Evolutionary conservation across 331 rosid genomes (phyloP).

Genomic region (Cydonia oblonga): DNA sequence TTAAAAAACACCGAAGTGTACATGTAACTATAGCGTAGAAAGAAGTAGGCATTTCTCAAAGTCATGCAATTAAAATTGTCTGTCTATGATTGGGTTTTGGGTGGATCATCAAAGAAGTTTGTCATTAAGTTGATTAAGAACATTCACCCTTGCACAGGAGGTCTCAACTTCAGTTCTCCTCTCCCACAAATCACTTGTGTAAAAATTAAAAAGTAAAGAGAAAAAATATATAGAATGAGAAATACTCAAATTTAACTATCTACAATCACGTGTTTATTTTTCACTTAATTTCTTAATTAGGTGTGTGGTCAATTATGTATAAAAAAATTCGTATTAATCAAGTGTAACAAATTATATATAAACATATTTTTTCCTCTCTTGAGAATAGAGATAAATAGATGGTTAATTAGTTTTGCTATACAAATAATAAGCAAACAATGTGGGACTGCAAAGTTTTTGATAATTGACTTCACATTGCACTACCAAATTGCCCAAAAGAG

Average conservation of each 20-base stretch:
- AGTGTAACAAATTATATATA: not conserved
- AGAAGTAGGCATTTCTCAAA: not conserved
- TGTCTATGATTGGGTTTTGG: too few species aligned
- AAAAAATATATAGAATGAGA: not conserved
- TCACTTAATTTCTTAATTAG: not conserved
- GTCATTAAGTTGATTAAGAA: not conserved
- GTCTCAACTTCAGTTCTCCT: not conserved
- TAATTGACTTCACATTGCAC: slow-evolving; percentile 17
- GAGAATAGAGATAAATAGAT: too few species aligned
- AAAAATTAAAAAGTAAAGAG: not conserved
- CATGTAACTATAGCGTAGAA: not conserved
- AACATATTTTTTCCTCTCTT: not conserved
- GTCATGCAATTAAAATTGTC: not conserved
- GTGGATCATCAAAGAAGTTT: not conserved
- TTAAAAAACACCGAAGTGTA: not conserved
- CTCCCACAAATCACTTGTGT: not conserved
- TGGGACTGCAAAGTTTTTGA: not conserved
- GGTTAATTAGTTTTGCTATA: too few species aligned
- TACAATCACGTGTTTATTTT: not conserved
- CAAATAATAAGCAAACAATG: not conserved
- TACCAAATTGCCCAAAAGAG: slow-evolving; percentile 14
- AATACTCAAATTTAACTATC: too few species aligned
- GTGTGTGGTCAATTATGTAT: not conserved
- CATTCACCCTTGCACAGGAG: not conserved
- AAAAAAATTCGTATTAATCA: too few species aligned